Conservation (phyloP, 257 asterid genomes). For the Plantago major region DNA sequence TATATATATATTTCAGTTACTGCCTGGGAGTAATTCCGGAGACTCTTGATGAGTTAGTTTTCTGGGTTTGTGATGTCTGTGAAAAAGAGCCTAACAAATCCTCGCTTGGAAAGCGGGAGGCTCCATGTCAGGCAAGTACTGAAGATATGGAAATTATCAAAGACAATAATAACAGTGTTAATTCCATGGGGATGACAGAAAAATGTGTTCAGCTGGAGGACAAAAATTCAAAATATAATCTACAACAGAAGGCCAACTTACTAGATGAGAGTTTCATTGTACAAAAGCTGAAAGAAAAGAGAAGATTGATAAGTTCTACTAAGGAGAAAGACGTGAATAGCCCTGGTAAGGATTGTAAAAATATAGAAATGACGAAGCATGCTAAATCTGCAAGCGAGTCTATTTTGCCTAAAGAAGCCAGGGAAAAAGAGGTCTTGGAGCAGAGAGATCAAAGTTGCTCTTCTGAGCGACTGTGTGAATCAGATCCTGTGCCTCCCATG, state of each 20-base stretch:
- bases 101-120: no score
- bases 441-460: constrained; percentile 15
- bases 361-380: neutral
- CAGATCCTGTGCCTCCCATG: constrained; percentile 13
- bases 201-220: neutral
- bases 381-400: constrained; percentile 10
- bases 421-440: neutral
- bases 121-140: neutral
- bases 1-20: constrained; percentile 33
- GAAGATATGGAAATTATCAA: neutral
- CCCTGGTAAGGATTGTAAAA: constrained; percentile 8
- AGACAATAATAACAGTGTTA: neutral
- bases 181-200: constrained; percentile 4
- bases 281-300: constrained; percentile 20
- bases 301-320: neutral
- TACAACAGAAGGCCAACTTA: constrained; percentile 3
- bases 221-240: constrained; percentile 10
- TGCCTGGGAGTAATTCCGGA: constrained; percentile 51
- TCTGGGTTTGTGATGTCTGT: constrained; percentile 72
- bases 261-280: constrained; percentile 7
- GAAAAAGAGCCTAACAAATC: neutral
- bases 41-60: constrained; percentile 47
- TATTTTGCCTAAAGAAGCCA: constrained; percentile 7
- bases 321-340: constrained; percentile 3
- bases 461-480: constrained; percentile 16